Evolutionary conservation across 768 basidiomycete species (phyloP), one percentile per base, ranked within the genome.

Genomic region (Nidularia pulvinata): DNA sequence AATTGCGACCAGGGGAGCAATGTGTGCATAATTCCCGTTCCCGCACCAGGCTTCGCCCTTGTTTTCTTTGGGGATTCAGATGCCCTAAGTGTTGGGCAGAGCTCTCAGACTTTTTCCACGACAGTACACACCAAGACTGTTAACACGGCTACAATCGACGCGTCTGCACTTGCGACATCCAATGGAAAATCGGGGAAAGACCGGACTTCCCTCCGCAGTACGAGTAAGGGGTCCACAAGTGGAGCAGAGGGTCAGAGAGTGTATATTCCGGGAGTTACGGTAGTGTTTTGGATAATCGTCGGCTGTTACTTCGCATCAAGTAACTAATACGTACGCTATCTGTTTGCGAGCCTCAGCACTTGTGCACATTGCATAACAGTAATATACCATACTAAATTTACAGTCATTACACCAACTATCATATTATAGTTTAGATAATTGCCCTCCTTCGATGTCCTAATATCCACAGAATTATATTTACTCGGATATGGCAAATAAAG

Each of bases 1-100:
- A 53, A 67, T 7, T 94, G 91, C 59, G 75, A 85, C 59, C 70
- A 74, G 48, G 66, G 64, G 9, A 69, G 70, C 33, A 73, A 77
- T 55, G 70, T 75, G 2, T 92, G 90, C 91, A 52, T 69, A 67
- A 14, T 85, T 91, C 25, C 79, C 81, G 10, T 52, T 7, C 16
- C 45, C 4, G 87, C 88, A 0, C 90, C 91, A 0, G 80, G 79
- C 32, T 81, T 82, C 35, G 88, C 85, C 0, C 73, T 93, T 36
- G 88, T 92, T 37, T 91, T 89, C 75, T 71, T 91, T 11, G 33
- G 22, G 14, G 77, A 72, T 5, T 65, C 73, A 44, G 57, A 65
- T 25, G 75, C 78, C 5, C 48, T 65, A 7, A 51, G 9, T 10
- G 9, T 52, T 22, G 51, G 51, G 9, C 51, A 52, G 33, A 52